Base-by-base conservation (phyloP, 495 filamentous ascomycete genomes). In the Aspergillus sclerotioniger region DNA sequence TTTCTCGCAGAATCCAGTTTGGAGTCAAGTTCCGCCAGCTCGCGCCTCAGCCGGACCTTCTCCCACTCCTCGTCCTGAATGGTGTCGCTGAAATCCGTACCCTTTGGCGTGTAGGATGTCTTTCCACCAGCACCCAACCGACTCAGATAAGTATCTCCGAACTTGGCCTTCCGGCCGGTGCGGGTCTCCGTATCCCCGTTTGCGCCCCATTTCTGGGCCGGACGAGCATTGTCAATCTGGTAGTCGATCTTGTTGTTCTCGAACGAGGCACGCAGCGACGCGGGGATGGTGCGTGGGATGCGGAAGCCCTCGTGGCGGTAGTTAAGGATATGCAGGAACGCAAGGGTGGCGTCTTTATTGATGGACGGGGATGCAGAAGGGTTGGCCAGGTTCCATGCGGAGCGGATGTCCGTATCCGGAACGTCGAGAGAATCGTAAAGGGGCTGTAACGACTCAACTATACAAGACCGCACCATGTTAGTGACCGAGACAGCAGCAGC, bases 341-440 rank as follows among this genome's bases (percentile, higher is more conserved):
- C 92, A 15, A 98, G 85, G 43, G 86, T 85, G 51, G 94, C 92
- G 69, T 98, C 92, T 76, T 97, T 98, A 67, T 90, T 93, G 71
- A 98, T 92, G 21, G 85, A 84, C 43, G 82, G 71, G 3, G 79
- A 78, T 39, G 88, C 88, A 9, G 86, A 89, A 9, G 94, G 93
- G 77, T 98, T 98, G 58, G 97, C 89, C 10, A 98, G 82, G 75
- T 96, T 98, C 94, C 94, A 98, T 8, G 94, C 94, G 15, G 86
- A 90, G 52, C 90, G 84, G 62, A 98, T 81, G 61, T 98, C 94
- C 54, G 92, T 96, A 70, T 98, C 94, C 32, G 94, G 94, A 15
- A 98, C 92, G 65, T 96, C 91, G 61, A 98, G 88, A 47, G 86
- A 90, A 39, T 90, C 83, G 79, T 96, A 97, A 46, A 98, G 84